Evolutionary conservation across 352 stramenopile genomes (phyloP).

Genomic region (Achlya hypogyna): DNA sequence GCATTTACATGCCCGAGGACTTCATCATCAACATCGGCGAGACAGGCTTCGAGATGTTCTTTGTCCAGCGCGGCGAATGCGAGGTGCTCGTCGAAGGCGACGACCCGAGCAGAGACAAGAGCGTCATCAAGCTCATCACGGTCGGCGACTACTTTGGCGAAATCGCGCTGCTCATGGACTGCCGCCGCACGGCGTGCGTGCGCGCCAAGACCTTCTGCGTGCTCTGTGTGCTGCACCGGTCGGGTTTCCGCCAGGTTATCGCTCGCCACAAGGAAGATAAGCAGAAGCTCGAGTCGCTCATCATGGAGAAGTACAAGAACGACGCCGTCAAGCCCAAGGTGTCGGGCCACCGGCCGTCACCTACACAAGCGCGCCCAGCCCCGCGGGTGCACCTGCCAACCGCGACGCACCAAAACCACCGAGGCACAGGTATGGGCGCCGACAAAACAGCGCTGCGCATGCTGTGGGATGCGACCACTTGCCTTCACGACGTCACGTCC

Average conservation of each 20-base stretch:
- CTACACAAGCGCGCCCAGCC: too few species aligned
- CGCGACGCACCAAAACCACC: too few species aligned
- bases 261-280: conserved; percentile 27
- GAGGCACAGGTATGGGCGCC: neutral
- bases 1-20: conserved; percentile 64
- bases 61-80: conserved; percentile 53
- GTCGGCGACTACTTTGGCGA: conserved; percentile 39
- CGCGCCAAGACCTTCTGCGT: conserved; percentile 40
- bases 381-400: neutral
- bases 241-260: conserved; percentile 30
- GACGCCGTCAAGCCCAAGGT: neutral
- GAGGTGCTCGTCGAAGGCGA: conserved; percentile 26
- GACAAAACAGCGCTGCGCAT: conserved; percentile 1
- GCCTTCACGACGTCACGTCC: neutral
- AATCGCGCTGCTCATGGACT: conserved; percentile 42
- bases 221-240: conserved; percentile 37
- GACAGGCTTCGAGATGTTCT: conserved; percentile 53
- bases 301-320: conserved; percentile 10
- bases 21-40: conserved; percentile 56
- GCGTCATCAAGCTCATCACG: neutral
- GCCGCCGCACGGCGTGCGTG: conserved; percentile 32
- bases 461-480: neutral
- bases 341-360: neutral
- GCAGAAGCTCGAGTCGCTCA: conserved; percentile 15
- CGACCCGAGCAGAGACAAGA: neutral